A percentile compares a stretch with the other conserved stretches of the same genome.
These are phyloP conservation scores for Musa itinerans DNA, from an alignment of 176 grass and related monocot genomes.

Conservation along the genomic window DNA sequence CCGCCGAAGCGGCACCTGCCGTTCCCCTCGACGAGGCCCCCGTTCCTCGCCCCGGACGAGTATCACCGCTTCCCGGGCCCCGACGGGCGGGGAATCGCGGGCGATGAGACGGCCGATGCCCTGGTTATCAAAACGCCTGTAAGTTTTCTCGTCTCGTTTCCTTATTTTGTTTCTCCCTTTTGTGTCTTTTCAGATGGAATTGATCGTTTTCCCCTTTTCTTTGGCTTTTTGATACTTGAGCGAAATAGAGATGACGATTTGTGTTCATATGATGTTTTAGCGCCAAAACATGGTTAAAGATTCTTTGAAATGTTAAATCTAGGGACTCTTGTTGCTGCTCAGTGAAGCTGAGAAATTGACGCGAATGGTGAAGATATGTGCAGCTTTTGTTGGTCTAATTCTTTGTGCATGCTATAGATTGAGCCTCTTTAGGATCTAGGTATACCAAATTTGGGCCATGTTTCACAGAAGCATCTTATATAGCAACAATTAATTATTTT, in stretches of 20 bases:
- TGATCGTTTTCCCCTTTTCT: neutral
- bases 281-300: neutral
- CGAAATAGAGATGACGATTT: neutral
- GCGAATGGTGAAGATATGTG: neutral
- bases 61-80: constrained; percentile 3
- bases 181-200: neutral
- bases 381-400: neutral
- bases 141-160: neutral
- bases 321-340: neutral
- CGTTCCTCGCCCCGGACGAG: constrained; percentile 2
- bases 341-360: neutral
- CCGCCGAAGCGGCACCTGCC: neutral
- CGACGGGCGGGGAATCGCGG: neutral
- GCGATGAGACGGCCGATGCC: neutral
- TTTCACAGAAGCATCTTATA: neutral
- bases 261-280: neutral
- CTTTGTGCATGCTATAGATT: neutral
- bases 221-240: neutral
- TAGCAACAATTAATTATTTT: neutral
- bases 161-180: neutral
- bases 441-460: neutral
- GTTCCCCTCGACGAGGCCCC: neutral
- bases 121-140: constrained; percentile 8
- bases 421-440: neutral
- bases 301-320: constrained; percentile 1